Percentiles rank a stretch among this genome's conserved stretches.
These are phyloP conservation scores for Pseudogymnoascus sp. DNA, from an alignment of 2,329 filamentous ascomycete species.

Conservation along the genomic window DNA sequence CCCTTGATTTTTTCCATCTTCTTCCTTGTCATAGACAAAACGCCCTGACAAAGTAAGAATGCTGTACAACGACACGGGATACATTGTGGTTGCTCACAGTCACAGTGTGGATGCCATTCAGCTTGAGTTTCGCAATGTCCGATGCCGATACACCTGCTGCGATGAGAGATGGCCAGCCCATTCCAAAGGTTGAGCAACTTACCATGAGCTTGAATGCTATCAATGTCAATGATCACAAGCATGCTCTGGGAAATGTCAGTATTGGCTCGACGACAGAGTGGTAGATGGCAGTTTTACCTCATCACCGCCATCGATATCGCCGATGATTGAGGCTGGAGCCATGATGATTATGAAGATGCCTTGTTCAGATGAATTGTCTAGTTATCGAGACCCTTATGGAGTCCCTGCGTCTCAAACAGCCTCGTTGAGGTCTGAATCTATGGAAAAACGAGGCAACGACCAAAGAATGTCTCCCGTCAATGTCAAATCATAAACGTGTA, in stretches of 20 bases:
- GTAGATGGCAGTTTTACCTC: slow-evolving; percentile 7
- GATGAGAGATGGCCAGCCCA: background rate
- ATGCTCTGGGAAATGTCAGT: background rate
- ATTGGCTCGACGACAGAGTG: background rate
- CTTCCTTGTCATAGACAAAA: slow-evolving; percentile 42
- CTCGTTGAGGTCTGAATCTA: background rate
- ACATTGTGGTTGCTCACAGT: slow-evolving; percentile 35
- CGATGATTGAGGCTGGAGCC: background rate
- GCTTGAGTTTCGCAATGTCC: slow-evolving; percentile 58
- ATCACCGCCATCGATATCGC: slow-evolving; percentile 10
- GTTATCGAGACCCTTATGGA: background rate
- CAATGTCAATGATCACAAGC: slow-evolving; percentile 50
- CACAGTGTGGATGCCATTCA: slow-evolving; percentile 54
- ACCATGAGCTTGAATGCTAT: slow-evolving; percentile 57
- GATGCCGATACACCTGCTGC: slow-evolving; percentile 49
- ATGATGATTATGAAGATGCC: background rate
- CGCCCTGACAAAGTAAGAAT: background rate
- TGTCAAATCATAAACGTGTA: background rate
- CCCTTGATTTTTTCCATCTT: slow-evolving; percentile 58
- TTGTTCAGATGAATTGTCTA: background rate
- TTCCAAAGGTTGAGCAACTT: slow-evolving; percentile 11
- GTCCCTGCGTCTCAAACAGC: background rate
- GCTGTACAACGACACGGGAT: background rate
- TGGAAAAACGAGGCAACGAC: background rate
- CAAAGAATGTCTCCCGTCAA: background rate